Percentiles rank a stretch among this genome's conserved stretches.
Evolutionary conservation across 2,329 filamentous ascomycete species (phyloP).

Genomic region (Fusarium goolgardi): DNA sequence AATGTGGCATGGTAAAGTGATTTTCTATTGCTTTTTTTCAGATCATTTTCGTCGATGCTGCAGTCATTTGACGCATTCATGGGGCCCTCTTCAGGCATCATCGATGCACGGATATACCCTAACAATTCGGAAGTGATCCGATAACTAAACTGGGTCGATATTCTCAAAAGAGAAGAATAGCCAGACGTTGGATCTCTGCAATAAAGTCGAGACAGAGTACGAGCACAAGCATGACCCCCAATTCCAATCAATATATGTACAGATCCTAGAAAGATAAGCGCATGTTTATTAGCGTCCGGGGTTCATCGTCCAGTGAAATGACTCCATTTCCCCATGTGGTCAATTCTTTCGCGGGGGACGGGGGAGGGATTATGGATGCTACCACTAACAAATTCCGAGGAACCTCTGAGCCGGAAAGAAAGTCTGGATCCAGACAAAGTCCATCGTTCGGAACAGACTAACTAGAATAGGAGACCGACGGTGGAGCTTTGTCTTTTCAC

Average conservation of each 20-base stretch:
- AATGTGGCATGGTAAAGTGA: slow-evolving; percentile 11
- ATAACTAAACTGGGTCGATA: background rate
- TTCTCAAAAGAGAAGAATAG: background rate
- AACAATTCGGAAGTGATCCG: slow-evolving; percentile 14
- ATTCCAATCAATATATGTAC: background rate
- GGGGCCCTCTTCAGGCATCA: slow-evolving; percentile 10
- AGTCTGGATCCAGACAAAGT: slow-evolving; percentile 12
- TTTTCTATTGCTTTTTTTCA: background rate
- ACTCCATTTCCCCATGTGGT: slow-evolving; percentile 36
- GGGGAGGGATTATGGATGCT: background rate
- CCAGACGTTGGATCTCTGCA: background rate
- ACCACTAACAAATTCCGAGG: background rate
- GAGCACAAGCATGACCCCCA: background rate
- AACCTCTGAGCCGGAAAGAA: slow-evolving; percentile 5
- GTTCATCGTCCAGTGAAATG: slow-evolving; percentile 29
- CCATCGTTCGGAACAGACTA: slow-evolving; percentile 7
- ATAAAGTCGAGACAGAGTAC: background rate
- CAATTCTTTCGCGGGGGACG: slow-evolving; percentile 21
- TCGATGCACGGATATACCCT: background rate
- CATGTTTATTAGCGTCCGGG: background rate
- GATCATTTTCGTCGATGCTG: background rate
- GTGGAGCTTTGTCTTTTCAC: slow-evolving; percentile 17
- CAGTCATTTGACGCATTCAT: background rate
- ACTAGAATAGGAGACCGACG: slow-evolving; percentile 31
- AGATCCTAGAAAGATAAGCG: background rate